Percentiles rank a stretch among this genome's conserved stretches.
Evolutionary conservation across 73 alveolate species (phyloP).

Genomic region (Paramecium sonneborni): DNA sequence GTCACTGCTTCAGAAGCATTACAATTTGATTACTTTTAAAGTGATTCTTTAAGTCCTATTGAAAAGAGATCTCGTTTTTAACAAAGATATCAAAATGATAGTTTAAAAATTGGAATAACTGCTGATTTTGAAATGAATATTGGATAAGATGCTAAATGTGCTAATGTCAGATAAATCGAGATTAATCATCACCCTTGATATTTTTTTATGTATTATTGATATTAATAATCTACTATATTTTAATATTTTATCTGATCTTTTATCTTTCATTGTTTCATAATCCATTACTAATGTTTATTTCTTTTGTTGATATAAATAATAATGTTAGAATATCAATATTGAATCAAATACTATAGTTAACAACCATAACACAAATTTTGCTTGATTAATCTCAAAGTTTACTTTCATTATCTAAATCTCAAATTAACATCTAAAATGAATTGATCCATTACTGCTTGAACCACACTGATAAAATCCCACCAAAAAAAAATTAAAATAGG

Average conservation of each 20-base stretch:
- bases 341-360: not conserved
- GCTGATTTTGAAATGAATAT: not conserved
- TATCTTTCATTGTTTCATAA: not conserved
- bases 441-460: not conserved
- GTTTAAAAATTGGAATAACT: not conserved
- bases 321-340: conserved; percentile 8
- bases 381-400: not conserved
- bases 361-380: not conserved
- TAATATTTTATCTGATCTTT: not conserved
- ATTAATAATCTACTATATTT: not conserved
- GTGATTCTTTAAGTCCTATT: not conserved
- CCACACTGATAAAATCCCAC: conserved; percentile 8
- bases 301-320: not conserved
- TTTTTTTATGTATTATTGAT: not conserved
- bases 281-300: not conserved
- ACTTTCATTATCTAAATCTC: not conserved
- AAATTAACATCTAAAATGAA: not conserved
- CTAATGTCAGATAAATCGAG: not conserved
- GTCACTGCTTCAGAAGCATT: not conserved
- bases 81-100: not conserved
- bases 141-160: not conserved
- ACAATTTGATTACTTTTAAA: not conserved
- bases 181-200: too few relatives aligned
- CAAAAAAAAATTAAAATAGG: not conserved
- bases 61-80: conserved; percentile 9